Base-by-base conservation (phyloP, 2,329 filamentous ascomycete genomes). In the Cytospora paraplurivora region DNA sequence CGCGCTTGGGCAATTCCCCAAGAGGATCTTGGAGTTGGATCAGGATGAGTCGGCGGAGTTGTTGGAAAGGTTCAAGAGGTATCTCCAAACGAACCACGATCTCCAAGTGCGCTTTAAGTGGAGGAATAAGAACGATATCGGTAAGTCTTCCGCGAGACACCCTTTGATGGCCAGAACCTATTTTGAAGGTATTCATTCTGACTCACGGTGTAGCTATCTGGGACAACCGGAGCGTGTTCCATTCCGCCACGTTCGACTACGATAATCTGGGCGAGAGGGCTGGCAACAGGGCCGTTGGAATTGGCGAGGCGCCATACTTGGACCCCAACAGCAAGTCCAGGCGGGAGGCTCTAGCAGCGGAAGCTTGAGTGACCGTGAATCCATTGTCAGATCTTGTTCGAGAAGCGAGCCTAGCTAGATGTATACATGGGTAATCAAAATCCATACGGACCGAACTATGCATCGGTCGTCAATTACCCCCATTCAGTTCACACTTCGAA, bases 11-110 rank as follows among this genome's bases (percentile, higher is more conserved):
- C 60, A 64, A 8, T 71, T 71, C 59, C 68, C 70, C 21, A 65
- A 62, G 27, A 60, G 67, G 13, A 71, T 73, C 62, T 69, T 70
- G 33, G 71, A 72, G 35, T 62, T 73, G 19, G 49, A 58, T 17
- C 7, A 60, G 21, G 62, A 64, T 10, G 65, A 67, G 52, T 62
- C 58, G 35, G 57, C 47, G 12, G 65, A 67, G 56, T 56, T 67
- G 34, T n/a, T 67, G 52, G 55, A 55, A 10, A 66, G 59, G 51
- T 61, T 67, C 15, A 56, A 66, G 13, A 55, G 58, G 49, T 38
- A 53, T 12, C 52, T 66, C 3, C 55, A 59, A 13, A 59, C 65
- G n/a, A 65, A 62, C 13, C 65, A 67, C 33, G 65, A 67, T 53
- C 52, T 67, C 15, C 62, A 65, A 47, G 65, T 67, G 6, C 51